Evolutionary conservation across 805 yeast genomes (phyloP), one percentile per base, ranked within the genome.

Genomic region (Teunomyces gatunensis): DNA sequence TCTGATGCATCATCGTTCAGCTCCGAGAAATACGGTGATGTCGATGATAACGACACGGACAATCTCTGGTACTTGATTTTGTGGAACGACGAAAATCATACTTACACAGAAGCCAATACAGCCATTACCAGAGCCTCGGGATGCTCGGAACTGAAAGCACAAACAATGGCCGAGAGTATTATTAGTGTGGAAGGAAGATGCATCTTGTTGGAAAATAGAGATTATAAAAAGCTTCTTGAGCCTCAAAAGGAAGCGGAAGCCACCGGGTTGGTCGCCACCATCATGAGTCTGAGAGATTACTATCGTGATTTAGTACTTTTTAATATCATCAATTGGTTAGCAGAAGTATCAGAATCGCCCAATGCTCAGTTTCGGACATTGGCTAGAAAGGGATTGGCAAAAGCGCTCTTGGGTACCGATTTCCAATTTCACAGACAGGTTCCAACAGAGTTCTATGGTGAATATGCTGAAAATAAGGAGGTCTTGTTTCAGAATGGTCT

Each of bases 1-100:
- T 69, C 77, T 2, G 61, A 72, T 28, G 45, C 53, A 12, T 58
- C 75, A 2, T 53, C 64, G 3, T 59, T 75, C 6, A 69, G 76
- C 0, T 37, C 51, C 3, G 52, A 51, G 17, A 54, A 52, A 21
- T 75, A 75, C 47, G 71, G 68, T 9, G 61, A 58, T 0, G 62
- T 21, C 20, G 50, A 44, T 7, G 80, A 74, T 53, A 18, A 17
- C 6, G 73, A 75, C 54, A 49, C 71, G 1, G 42, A 47, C 11
- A 48, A 69, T 11, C 42, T 45, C 35, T 83, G 77, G 68, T 65
- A 71, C 36, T 68, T 86, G 28, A 59, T 84, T 18, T 69, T 85
- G n/a, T 87, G 91, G 86, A 87, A 87, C 61, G 95, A 87, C 58
- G 94, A 87, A 56, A 74, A 72, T 53, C 94, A 87, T 57, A 78